Evolutionary conservation across 1,284 basidiomycete species (phyloP), one percentile per base, ranked within the genome.

Genomic region (Apiotrichum laibachii): DNA sequence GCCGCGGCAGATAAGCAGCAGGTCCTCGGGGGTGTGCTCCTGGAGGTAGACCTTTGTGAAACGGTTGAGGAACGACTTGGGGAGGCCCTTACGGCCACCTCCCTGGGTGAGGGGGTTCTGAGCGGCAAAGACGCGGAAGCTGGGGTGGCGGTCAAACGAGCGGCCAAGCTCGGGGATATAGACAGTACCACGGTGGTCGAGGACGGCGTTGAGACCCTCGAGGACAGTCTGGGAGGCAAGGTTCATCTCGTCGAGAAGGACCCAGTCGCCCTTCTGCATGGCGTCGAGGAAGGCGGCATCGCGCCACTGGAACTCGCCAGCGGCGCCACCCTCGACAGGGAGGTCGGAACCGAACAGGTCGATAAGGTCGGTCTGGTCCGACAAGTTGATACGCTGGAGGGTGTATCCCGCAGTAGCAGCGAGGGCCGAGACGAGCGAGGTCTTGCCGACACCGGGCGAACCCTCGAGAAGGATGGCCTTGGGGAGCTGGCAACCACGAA

Each of bases 401-500:
- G 83, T 79, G 70, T 92, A 86, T 15, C 92, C 90, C 21, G 88
- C 83, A 10, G 89, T 80, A 60, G 86, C 86, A 19, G 94, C 92
- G 3, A 99, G 81, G 5, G 96, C 94, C 16, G 87, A 84, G 57
- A 99, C 83, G 6, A 99, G 83, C 73, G 91, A 96, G 0, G 97
- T 99, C 80, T 99, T 99, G 7, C 97, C 96, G n/a, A 99, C 96
- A 4, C 96, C 96, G 6, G 97, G 97, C 74, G 92, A 97, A 2
- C 96, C 96, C 76, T 99, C 96, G 4, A 99, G 83, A 34, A 99
- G 82, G 55, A 99, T 90, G 0, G 96, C 92, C 76, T 98, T 99
- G 9, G 81, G 77, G 1, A 99, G 83, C 73, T 97, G 93, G 62
- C 90, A 89, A 8, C 93, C 96, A 57, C 96, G 85, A 19, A 94